These are phyloP conservation scores for Clarireedia sp. DNA, from an alignment of 2,329 filamentous ascomycete genomes.

Conservation along the genomic window DNA sequence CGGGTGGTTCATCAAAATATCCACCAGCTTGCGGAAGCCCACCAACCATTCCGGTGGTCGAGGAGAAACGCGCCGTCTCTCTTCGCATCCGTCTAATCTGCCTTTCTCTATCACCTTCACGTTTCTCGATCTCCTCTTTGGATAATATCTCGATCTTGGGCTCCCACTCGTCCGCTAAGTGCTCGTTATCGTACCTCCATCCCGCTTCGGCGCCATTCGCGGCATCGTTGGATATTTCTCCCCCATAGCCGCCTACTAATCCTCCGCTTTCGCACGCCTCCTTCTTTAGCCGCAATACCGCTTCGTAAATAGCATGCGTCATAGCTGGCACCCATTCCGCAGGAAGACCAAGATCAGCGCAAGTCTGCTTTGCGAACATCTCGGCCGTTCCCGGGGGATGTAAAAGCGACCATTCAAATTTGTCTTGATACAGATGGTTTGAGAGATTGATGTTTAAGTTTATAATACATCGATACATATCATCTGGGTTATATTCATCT, in stretches of 20 bases:
- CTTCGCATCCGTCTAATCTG: conserved; percentile 79
- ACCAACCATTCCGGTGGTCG: conserved; percentile 71
- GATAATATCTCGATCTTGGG: conserved; percentile 73
- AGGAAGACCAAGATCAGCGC: conserved; percentile 78
- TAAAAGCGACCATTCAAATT: conserved; percentile 93
- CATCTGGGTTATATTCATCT: conserved; percentile 78
- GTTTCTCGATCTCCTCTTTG: conserved; percentile 96
- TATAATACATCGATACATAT: conserved; percentile 90
- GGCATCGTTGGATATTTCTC: conserved; percentile 81
- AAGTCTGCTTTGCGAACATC: conserved; percentile 85
- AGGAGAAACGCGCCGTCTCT: conserved; percentile 89
- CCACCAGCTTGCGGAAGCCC: conserved; percentile 54
- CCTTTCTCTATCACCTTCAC: conserved; percentile 87
- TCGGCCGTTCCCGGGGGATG: conserved; percentile 90
- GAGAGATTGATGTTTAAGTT: conserved; percentile 85
- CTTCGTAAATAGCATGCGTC: conserved; percentile 94
- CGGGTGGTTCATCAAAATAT: conserved; percentile 43
- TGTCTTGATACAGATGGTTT: conserved; percentile 89
- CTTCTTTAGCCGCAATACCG: conserved; percentile 86
- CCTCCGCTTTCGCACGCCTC: conserved; percentile 91
- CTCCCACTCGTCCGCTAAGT: conserved; percentile 77
- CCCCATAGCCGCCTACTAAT: conserved; percentile 64
- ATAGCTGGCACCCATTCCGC: conserved; percentile 94
- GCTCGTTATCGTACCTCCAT: conserved; percentile 92
- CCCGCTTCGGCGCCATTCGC: conserved; percentile 76